Base-by-base conservation (phyloP, 2,329 filamentous ascomycete genomes). In the Chaetothyriales sp. region DNA sequence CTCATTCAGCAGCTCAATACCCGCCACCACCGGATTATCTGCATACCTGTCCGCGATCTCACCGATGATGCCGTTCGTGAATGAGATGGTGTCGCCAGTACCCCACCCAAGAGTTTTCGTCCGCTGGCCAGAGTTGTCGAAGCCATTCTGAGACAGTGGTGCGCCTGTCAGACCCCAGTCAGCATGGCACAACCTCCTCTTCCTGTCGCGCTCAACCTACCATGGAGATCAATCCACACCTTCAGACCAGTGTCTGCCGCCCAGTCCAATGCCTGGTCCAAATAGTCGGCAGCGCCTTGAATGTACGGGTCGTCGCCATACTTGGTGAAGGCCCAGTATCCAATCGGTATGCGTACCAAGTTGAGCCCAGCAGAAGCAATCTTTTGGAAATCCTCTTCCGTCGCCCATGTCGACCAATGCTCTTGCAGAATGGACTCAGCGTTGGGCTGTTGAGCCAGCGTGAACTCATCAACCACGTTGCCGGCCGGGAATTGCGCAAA, bases 151-250 rank as follows among this genome's bases (percentile, higher is more conserved):
- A 5, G 77, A 81, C 5, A 74, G 74, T 18, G 78, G 77, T 29
- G 78, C 78, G 70, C 55, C 58, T 51, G 28, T 45, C 1, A 10
- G 15, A 48, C 50, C 50, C 59, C 46, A 57, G 51, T 25, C 46
- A 49, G 29, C 19, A 29, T 45, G 51, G 25, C n/a, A 25, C n/a
- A 18, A 15, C 10, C 2, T 15, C 33, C 33, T 15, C 15, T 40
- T 40, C 10, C 33, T 15, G 33, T 40, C 15, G 33, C 10, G 13
- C 33, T 15, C 13, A 43, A 68, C 73, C 64, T 64, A 78, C 77
- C 82, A 61, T 86, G 82, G 19, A 85, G 66, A 63, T 86, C 82
- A 59, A 86, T 73, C 66, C 83, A 75, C 44, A 85, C 77, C 61
- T 82, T 82, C 47, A 85, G 63, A 3, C 77, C 76, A 45, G 75